phyloP scores from a whole-genome alignment of 108 stramenopile genomes.

The Stephanodiscus minutulus region DNA sequence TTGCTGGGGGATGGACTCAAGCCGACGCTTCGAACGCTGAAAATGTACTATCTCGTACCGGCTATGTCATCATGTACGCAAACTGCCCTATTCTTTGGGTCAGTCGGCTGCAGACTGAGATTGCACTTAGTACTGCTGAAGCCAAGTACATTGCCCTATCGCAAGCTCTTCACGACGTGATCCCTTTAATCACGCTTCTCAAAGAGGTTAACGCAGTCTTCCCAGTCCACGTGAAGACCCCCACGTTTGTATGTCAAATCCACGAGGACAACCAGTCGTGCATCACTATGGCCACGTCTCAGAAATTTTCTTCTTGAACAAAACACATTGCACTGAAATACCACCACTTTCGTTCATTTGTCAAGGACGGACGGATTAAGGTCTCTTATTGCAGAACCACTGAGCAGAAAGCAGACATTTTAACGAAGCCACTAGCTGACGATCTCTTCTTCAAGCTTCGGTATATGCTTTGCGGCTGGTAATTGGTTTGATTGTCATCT shows the following conservation, averaged over 20 bases:
- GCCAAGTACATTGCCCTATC: constrained; percentile 17
- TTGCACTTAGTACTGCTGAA: constrained; percentile 10
- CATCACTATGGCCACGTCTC: constrained; percentile 17
- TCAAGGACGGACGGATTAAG: neutral
- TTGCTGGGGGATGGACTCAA: constrained; percentile 46
- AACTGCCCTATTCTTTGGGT: constrained; percentile 22
- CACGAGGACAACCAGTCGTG: too few relatives aligned
- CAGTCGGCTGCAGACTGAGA: constrained; percentile 12
- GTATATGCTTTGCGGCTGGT: neutral
- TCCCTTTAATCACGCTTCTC: neutral
- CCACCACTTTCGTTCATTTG: constrained; percentile 29
- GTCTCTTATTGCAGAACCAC: constrained; percentile 10
- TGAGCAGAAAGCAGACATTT: constrained; percentile 39
- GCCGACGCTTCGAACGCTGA: neutral
- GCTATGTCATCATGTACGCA: constrained; percentile 26
- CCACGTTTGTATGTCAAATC: too few relatives aligned
- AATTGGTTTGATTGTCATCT: neutral
- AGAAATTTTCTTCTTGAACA: constrained; percentile 36
- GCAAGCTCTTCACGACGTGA: too few relatives aligned
- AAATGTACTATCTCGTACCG: constrained; percentile 9
- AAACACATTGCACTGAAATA: constrained; percentile 47
- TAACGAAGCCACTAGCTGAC: constrained; percentile 34
- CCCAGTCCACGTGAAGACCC: neutral
- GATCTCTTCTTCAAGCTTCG: constrained; percentile 5
- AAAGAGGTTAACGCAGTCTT: constrained; percentile 2